Conservation (phyloP, 768 basidiomycete genomes). For the Amanita jacksonii region DNA sequence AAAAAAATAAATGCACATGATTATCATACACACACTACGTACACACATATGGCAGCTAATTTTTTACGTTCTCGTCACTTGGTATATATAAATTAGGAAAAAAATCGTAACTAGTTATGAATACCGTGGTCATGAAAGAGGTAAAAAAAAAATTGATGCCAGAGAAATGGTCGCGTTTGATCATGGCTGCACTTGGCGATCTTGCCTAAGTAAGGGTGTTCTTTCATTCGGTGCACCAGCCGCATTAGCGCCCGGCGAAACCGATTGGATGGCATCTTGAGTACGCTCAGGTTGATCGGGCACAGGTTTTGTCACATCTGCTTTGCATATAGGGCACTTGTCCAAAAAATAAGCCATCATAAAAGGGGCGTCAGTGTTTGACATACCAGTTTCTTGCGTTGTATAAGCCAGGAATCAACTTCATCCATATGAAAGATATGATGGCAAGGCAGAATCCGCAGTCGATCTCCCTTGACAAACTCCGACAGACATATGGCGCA, state of each 20-base stretch:
- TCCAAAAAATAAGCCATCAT: slow-evolving; percentile 4
- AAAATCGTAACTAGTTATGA: no score
- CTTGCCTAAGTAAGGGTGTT: slow-evolving; percentile 25
- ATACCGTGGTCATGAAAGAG: no score
- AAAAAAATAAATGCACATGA: no score
- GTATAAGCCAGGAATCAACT: slow-evolving; percentile 87
- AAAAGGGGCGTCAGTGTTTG: background rate
- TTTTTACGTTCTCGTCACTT: no score
- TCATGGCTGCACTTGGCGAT: slow-evolving; percentile 1
- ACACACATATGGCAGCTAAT: no score
- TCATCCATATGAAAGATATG: slow-evolving; percentile 94
- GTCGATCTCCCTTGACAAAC: slow-evolving; percentile 81
- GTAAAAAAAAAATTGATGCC: no score
- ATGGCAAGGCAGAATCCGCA: slow-evolving; percentile 87
- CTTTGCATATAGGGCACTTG: slow-evolving; percentile 89
- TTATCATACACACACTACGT: no score
- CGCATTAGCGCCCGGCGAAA: slow-evolving; percentile 12
- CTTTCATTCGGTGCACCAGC: slow-evolving; percentile 24
- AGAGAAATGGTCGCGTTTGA: background rate
- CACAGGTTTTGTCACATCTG: slow-evolving; percentile 72
- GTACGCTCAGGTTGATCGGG: slow-evolving; percentile 13
- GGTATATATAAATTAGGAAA: no score
- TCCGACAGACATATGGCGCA: slow-evolving; percentile 90
- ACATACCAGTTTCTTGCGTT: slow-evolving; percentile 85
- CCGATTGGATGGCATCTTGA: slow-evolving; percentile 9